These are phyloP conservation scores for Suhomyces bribrorum DNA, from an alignment of 1,139 yeast species.

Conservation along the genomic window DNA sequence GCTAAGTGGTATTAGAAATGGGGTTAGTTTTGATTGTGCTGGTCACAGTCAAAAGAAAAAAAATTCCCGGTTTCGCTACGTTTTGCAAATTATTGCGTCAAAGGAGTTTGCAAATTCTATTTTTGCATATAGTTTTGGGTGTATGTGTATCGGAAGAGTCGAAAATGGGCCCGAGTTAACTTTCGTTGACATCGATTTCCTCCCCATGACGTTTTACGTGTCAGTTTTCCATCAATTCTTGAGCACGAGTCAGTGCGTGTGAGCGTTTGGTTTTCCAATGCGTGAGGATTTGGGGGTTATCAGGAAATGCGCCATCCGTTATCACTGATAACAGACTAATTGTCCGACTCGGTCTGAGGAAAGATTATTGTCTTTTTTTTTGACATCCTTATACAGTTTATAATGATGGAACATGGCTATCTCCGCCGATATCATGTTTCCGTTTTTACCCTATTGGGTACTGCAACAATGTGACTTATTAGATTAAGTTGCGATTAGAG, in stretches of 20 bases:
- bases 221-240: not conserved
- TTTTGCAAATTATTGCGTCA: slow-evolving; percentile 6
- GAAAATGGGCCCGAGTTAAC: not conserved
- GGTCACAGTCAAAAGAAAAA: not conserved
- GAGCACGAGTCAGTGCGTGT: not conserved
- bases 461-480: slow-evolving; percentile 11
- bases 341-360: not conserved
- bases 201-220: not conserved
- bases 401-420: not conserved
- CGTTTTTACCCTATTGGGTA: not conserved
- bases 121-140: slow-evolving; percentile 1
- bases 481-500: slow-evolving; percentile 6
- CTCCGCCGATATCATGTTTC: not conserved
- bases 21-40: slow-evolving; percentile 3
- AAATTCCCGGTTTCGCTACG: not conserved
- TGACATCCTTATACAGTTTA: slow-evolving; percentile 1
- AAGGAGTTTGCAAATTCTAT: not conserved
- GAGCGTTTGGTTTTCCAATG: too few species aligned
- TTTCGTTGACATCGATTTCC: not conserved
- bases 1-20: slow-evolving; percentile 1
- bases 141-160: not conserved
- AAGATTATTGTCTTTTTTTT: not conserved
- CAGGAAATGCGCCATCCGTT: too few species aligned
- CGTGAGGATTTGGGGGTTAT: too few species aligned
- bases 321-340: not conserved